Conservation (phyloP, 208 protist species). For the Trypanosomatidae sp. region DNA sequence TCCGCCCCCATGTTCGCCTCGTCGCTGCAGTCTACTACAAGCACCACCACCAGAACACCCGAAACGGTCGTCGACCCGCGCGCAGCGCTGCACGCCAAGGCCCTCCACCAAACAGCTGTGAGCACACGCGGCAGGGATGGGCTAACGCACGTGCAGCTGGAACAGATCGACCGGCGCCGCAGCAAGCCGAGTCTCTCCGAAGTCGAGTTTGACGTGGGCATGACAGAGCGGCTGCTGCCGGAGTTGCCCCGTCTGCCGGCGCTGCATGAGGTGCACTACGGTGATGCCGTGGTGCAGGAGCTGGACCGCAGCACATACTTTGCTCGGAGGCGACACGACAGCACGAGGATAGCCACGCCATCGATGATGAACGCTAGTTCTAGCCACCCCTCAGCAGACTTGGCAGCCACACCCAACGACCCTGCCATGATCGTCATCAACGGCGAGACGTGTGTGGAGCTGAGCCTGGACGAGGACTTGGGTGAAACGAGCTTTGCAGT, state of each 20-base stretch:
- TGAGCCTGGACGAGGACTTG: slow-evolving; percentile 23
- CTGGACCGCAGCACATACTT: slow-evolving; percentile 67
- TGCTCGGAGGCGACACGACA: not conserved
- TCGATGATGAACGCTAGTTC: not conserved
- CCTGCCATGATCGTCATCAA: slow-evolving; percentile 13
- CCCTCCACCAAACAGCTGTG: slow-evolving; percentile 13
- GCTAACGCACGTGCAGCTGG: slow-evolving; percentile 21
- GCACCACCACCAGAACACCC: not conserved
- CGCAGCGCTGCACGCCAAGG: slow-evolving; percentile 16
- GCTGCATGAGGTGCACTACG: slow-evolving; percentile 85
- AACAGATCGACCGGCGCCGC: slow-evolving; percentile 73
- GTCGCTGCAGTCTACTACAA: not conserved
- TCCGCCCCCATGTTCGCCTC: not conserved
- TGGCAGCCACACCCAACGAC: not conserved
- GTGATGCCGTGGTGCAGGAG: slow-evolving; percentile 76
- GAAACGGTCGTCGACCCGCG: slow-evolving; percentile 7
- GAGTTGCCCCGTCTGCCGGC: slow-evolving; percentile 66
- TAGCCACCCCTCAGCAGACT: not conserved
- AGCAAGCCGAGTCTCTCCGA: slow-evolving; percentile 64
- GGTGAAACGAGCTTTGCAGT: slow-evolving; percentile 11
- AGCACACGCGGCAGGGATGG: not conserved
- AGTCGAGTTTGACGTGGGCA: slow-evolving; percentile 68
- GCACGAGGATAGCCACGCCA: not conserved
- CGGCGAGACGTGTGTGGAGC: slow-evolving; percentile 10
- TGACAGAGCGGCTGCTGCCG: slow-evolving; percentile 80